Evolutionary conservation across 306 rosid species (phyloP).

Genomic region (Trifolium subterraneum): DNA sequence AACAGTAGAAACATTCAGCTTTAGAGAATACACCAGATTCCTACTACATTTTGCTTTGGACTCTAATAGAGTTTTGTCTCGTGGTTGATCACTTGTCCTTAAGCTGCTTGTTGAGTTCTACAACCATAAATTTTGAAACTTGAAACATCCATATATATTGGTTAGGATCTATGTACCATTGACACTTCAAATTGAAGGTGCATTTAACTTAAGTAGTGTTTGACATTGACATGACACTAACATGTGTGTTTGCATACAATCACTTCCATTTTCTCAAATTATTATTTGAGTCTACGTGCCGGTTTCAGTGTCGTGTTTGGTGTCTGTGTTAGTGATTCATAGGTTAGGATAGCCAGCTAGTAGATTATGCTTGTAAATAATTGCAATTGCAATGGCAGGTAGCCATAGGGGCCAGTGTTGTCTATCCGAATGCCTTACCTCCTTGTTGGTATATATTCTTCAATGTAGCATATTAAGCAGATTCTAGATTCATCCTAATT

Average conservation of each 20-base stretch:
- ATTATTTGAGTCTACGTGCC: background rate
- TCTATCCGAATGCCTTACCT: constrained; percentile 68
- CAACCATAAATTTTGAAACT: no score
- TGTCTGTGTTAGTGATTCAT: background rate
- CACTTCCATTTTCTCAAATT: background rate
- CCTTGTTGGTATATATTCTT: constrained; percentile 59
- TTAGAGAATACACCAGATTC: no score
- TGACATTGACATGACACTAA: background rate
- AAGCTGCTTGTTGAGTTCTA: background rate
- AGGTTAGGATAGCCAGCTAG: background rate
- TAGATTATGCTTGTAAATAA: background rate
- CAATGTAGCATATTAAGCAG: background rate
- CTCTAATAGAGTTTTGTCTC: background rate
- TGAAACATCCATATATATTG: background rate
- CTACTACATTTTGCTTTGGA: no score
- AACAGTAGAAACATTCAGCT: no score
- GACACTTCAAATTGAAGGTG: background rate
- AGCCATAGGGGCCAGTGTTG: constrained; percentile 47
- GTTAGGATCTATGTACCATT: background rate
- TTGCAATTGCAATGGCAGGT: no score
- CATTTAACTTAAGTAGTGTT: background rate
- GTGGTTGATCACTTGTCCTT: background rate
- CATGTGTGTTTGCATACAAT: background rate
- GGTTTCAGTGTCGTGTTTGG: background rate
- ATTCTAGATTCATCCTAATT: background rate